Conservation (phyloP, 441 rosid genomes). For the Arabidopsis lyrata region DNA sequence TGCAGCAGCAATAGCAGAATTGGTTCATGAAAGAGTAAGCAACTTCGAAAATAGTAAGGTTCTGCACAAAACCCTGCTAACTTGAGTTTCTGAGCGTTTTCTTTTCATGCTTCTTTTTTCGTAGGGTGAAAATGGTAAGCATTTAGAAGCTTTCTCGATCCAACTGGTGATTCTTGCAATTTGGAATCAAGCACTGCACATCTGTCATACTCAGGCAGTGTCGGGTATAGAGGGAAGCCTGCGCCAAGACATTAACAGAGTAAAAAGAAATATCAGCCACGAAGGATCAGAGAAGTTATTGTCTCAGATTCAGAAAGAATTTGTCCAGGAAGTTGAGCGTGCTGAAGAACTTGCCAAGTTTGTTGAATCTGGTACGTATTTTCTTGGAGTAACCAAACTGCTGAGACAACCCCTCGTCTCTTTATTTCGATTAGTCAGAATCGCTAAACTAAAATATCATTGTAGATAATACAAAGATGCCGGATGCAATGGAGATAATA, state of each 20-base stretch:
- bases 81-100: conserved; percentile 24
- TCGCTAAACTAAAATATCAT: conserved; percentile 27
- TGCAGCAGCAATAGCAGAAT: conserved; percentile 71
- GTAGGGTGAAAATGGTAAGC: conserved; percentile 60
- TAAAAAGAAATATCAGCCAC: conserved; percentile 51
- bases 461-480: conserved; percentile 82
- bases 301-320: conserved; percentile 75
- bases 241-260: conserved; percentile 54
- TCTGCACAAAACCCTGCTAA: background rate
- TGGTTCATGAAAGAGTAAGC: conserved; percentile 70
- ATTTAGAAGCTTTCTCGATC: conserved; percentile 88
- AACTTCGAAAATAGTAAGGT: background rate
- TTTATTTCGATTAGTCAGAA: conserved; percentile 1
- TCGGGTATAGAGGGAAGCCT: conserved; percentile 91
- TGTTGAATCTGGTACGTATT: conserved; percentile 72
- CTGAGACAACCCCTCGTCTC: conserved; percentile 20
- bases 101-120: conserved; percentile 37
- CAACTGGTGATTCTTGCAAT: conserved; percentile 96
- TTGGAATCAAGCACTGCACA: conserved; percentile 93
- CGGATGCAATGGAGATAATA: conserved; percentile 95
- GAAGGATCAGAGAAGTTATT: conserved; percentile 59
- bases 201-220: conserved; percentile 92
- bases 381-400: conserved; percentile 2
- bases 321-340: conserved; percentile 78
- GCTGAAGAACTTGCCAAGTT: conserved; percentile 88